Conservation (phyloP, 2,329 filamentous ascomycete species). For the Fusarium dlaminii region DNA sequence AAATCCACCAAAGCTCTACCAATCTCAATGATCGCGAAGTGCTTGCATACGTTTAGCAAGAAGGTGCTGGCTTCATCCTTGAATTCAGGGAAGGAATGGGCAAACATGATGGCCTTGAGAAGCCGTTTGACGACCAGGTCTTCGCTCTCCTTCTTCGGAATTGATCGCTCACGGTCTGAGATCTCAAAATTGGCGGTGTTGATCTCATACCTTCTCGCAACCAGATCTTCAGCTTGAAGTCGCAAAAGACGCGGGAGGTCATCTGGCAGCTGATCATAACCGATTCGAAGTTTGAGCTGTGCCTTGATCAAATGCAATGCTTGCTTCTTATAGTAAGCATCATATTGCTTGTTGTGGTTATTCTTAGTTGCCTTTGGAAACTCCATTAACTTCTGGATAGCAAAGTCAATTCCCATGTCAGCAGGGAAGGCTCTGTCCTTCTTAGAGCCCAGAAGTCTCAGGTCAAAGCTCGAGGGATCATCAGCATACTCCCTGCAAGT, state of each 20-base stretch:
- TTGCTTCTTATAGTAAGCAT: conserved; percentile 92
- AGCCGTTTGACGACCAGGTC: conserved; percentile 85
- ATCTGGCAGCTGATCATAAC: conserved; percentile 86
- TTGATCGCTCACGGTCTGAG: conserved; percentile 82
- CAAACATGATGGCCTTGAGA: conserved; percentile 87
- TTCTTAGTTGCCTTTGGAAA: conserved; percentile 69
- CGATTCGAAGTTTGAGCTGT: conserved; percentile 90
- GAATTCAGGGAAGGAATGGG: conserved; percentile 83
- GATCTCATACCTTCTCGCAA: conserved; percentile 75
- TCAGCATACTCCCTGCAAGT: conserved; percentile 87
- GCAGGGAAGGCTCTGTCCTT: conserved; percentile 89
- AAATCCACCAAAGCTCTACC: conserved; percentile 83
- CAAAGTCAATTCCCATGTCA: conserved; percentile 85
- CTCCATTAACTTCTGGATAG: conserved; percentile 88
- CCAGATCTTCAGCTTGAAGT: conserved; percentile 87
- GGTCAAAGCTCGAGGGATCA: conserved; percentile 85
- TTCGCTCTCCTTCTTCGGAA: conserved; percentile 86
- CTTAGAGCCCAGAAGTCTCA: conserved; percentile 89
- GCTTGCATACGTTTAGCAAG: conserved; percentile 82
- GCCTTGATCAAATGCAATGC: conserved; percentile 87
- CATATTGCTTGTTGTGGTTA: conserved; percentile 68
- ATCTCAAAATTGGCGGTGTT: conserved; percentile 76
- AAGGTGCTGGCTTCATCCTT: conserved; percentile 79
- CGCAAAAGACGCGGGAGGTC: conserved; percentile 87
- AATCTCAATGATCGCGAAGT: conserved; percentile 91